Evolutionary conservation across 768 basidiomycete genomes (phyloP).

Genomic region (Tricholoma hemisulphureum): DNA sequence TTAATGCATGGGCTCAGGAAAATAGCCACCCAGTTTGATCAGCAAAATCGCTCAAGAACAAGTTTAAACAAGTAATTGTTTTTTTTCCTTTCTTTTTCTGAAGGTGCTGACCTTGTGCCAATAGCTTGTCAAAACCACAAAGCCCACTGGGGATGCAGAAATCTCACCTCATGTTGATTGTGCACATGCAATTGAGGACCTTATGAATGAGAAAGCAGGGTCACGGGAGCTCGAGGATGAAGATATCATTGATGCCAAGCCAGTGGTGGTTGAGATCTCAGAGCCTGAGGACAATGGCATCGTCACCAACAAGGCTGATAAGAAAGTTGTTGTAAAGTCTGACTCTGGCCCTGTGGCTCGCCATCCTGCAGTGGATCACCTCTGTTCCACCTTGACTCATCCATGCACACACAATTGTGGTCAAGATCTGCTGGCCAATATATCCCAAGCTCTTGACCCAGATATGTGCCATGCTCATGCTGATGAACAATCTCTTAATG

Average conservation of each 20-base stretch:
- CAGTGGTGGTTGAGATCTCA: too few species aligned
- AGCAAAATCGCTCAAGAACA: background rate
- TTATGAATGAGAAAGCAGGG: background rate
- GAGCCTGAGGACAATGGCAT: background rate
- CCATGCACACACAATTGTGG: background rate
- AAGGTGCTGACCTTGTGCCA: background rate
- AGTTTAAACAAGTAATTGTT: background rate
- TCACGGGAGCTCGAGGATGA: background rate
- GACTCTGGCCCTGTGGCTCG: background rate
- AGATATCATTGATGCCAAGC: background rate
- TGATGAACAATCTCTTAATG: too few species aligned
- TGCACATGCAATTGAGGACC: background rate
- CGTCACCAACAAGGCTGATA: background rate
- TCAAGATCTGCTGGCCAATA: background rate
- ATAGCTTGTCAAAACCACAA: background rate
- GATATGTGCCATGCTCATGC: background rate
- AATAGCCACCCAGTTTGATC: background rate
- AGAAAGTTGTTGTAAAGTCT: background rate
- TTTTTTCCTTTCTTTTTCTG: background rate
- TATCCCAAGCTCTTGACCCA: too few species aligned
- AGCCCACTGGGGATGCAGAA: background rate
- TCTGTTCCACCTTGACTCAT: background rate
- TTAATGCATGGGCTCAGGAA: background rate
- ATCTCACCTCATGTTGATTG: background rate
- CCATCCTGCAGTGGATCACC: background rate